These are phyloP conservation scores for Craterostigma plantagineum DNA, from an alignment of 257 asterid species.

Conservation along the genomic window DNA sequence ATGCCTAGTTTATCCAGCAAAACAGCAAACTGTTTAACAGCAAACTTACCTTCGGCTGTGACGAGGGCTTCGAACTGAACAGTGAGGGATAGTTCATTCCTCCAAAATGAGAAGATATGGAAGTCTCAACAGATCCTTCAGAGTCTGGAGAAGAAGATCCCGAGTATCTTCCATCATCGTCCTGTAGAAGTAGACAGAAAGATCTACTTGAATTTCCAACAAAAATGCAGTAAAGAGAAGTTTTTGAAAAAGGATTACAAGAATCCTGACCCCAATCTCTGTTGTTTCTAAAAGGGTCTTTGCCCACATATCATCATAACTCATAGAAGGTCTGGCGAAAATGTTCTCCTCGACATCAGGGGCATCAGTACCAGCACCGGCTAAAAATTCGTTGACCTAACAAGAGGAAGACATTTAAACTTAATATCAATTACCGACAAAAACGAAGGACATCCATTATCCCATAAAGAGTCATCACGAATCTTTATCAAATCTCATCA, in stretches of 20 bases:
- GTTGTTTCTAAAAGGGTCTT: slow-evolving; percentile 87
- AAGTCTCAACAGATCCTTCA: slow-evolving; percentile 84
- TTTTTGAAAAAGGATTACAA: too few species aligned
- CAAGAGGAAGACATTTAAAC: neutral
- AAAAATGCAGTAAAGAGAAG: neutral
- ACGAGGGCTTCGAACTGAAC: slow-evolving; percentile 91
- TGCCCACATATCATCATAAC: slow-evolving; percentile 99
- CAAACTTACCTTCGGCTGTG: slow-evolving; percentile 69
- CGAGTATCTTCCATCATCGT: slow-evolving; percentile 76
- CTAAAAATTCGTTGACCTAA: slow-evolving; percentile 89
- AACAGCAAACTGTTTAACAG: too few species aligned
- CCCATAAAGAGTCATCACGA: too few species aligned
- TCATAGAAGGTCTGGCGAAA: slow-evolving; percentile 80
- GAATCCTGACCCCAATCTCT: slow-evolving; percentile 64
- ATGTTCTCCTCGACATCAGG: slow-evolving; percentile 96
- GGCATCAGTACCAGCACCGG: slow-evolving; percentile 99
- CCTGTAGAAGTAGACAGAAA: slow-evolving; percentile 34
- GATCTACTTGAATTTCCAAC: neutral
- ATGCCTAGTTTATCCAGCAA: neutral
- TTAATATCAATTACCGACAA: too few species aligned
- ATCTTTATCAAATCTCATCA: too few species aligned
- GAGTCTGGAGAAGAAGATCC: slow-evolving; percentile 99
- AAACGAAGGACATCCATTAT: too few species aligned
- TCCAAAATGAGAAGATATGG: slow-evolving; percentile 93
- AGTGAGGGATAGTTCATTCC: slow-evolving; percentile 96